phyloP scores from a whole-genome alignment of 768 basidiomycete genomes.

The Dacryopinax spathularia region DNA sequence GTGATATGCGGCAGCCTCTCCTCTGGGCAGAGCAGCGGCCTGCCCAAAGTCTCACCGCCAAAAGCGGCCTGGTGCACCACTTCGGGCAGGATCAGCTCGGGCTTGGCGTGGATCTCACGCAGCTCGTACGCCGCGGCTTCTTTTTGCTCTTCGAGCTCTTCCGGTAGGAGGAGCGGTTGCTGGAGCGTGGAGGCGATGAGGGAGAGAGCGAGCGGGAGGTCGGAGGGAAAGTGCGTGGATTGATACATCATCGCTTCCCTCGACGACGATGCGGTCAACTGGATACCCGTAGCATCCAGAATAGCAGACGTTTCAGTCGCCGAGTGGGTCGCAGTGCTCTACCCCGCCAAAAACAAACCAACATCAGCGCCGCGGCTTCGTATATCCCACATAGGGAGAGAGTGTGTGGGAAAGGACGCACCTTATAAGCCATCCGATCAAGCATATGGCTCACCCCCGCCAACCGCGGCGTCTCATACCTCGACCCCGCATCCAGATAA shows the following conservation, averaged over 20 bases:
- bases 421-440: constrained; percentile 95
- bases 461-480: constrained; percentile 62
- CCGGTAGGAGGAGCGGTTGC: constrained; percentile 55
- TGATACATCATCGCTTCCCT: constrained; percentile 97
- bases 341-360: constrained; percentile 1
- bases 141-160: constrained; percentile 71
- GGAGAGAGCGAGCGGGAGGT: constrained; percentile 66
- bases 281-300: constrained; percentile 74
- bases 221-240: constrained; percentile 79
- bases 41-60: constrained; percentile 63
- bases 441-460: constrained; percentile 83
- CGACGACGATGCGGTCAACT: constrained; percentile 80
- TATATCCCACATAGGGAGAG: not conserved
- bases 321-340: constrained; percentile 64
- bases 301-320: constrained; percentile 65
- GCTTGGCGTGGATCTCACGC: constrained; percentile 72
- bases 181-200: constrained; percentile 85
- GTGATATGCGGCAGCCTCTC: constrained; percentile 62
- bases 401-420: constrained; percentile 21
- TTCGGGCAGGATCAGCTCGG: constrained; percentile 88
- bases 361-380: not conserved
- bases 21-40: constrained; percentile 75
- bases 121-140: constrained; percentile 85
- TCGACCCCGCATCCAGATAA: constrained; percentile 83
- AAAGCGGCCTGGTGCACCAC: constrained; percentile 80